These are phyloP conservation scores for Zasmidium angulare DNA, from an alignment of 2,329 filamentous ascomycete genomes.

Conservation along the genomic window DNA sequence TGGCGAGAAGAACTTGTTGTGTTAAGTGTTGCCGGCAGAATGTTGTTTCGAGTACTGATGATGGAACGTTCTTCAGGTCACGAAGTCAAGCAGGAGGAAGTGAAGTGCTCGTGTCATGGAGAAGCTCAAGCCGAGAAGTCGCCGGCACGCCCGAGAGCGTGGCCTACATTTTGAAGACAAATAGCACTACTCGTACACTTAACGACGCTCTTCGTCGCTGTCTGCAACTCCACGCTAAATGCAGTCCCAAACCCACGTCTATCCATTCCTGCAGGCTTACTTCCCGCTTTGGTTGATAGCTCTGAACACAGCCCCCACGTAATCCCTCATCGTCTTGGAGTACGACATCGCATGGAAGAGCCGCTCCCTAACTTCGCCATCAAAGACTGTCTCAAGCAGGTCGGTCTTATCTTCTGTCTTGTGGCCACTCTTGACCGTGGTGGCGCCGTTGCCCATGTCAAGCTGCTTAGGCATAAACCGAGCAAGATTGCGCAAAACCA, in stretches of 20 bases:
- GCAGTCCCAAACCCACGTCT: not conserved
- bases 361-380: conserved; percentile 23
- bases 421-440: conserved; percentile 13
- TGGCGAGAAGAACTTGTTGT: not conserved
- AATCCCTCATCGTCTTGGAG: conserved; percentile 25
- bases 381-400: conserved; percentile 22
- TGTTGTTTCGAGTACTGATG: too few species aligned
- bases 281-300: conserved; percentile 17
- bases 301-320: conserved; percentile 25
- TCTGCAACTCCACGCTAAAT: conserved; percentile 17
- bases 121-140: not conserved
- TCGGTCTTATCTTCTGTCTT: conserved; percentile 22
- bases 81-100: too few species aligned
- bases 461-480: conserved; percentile 40
- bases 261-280: conserved; percentile 3
- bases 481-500: conserved; percentile 78
- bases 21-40: too few species aligned
- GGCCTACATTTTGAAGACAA: not conserved
- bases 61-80: too few species aligned
- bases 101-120: not conserved
- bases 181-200: conserved; percentile 7
- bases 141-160: not conserved
- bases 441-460: conserved; percentile 11
- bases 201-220: conserved; percentile 7
- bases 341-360: conserved; percentile 28